Evolutionary conservation across 176 grass and related monocot genomes (phyloP), one percentile per base, ranked within the genome.

Genomic region (Paspalum vaginatum): DNA sequence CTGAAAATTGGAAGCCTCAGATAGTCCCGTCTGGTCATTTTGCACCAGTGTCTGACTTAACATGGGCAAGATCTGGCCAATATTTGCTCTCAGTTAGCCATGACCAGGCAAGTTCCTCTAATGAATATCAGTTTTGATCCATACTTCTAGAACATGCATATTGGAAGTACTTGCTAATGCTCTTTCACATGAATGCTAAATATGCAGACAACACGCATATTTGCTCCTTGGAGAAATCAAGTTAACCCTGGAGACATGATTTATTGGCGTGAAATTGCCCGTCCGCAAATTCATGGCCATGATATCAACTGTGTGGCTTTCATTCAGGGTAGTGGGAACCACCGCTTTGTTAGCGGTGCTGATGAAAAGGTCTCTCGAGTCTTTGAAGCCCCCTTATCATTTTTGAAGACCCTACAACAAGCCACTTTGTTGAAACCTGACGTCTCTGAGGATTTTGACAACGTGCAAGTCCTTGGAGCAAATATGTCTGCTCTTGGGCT

Each of bases 401-500:
- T 95, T 86, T 84, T 99, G 75, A 95, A 84, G 81, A 93, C 88
- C 62, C 88, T 99, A 47, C 86, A 90, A 52, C 87, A 87, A 82
- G 91, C 93, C 85, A 89, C 78, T 73, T 72, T 85, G 62, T 70
- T 87, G 79, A 94, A 91, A 80, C 81, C 81, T 65, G 79, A 81
- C 57, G 79, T 79, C 70, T 77, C 84, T 24, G 82, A 93, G 43
- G 64, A 93, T 89, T 80, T 89, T 69, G 80, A 83, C 20, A 70
- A 87, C 57, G 87, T 99, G 68, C 96, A 91, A 78, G 86, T 95
- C 62, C 83, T 99, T 77, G 92, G 96, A 84, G 96, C 96, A 70
- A 99, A 99, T 88, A 99, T 99, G 96, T 99, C 96, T 39, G 96
- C 96, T 81, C 96, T 99, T 82, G 96, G 96, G 37, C 84, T 99